Conservation (phyloP, 129 eudicot genomes). For the Sambucus nigra region DNA sequence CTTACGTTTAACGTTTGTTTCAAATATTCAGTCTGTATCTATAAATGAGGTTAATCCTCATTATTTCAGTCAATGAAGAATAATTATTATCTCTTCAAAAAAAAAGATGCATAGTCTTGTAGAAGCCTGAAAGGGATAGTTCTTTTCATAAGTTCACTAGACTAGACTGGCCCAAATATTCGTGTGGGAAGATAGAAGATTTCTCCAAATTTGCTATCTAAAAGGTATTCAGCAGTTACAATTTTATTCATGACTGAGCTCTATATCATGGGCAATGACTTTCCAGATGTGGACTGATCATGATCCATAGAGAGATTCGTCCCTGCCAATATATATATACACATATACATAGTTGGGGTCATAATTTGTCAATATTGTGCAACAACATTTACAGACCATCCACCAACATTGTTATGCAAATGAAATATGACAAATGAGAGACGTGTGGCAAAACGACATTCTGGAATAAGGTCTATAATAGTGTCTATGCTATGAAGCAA, state of each 20-base stretch:
- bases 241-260: too few species aligned
- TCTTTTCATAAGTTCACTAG: constrained; percentile 11
- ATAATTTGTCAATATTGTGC: not conserved
- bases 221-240: constrained; percentile 13
- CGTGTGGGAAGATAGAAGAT: constrained; percentile 10
- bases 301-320: constrained; percentile 13
- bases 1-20: too few species aligned
- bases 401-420: not conserved
- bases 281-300: not conserved
- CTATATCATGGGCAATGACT: not conserved
- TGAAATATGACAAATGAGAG: too few species aligned
- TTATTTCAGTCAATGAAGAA: too few species aligned
- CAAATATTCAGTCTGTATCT: too few species aligned
- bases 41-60: too few species aligned
- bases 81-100: too few species aligned
- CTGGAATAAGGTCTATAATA: too few species aligned
- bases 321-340: constrained; percentile 13
- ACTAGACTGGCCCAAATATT: constrained; percentile 23
- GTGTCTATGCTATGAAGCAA: too few species aligned
- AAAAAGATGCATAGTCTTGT: constrained; percentile 58
- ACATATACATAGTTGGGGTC: too few species aligned
- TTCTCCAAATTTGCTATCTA: constrained; percentile 5
- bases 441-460: too few species aligned
- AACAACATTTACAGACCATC: not conserved
- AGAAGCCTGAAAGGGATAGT: constrained; percentile 50